A percentile compares a stretch with the other conserved stretches of the same genome.
Evolutionary conservation across 805 yeast species (phyloP).

Genomic region (Barnettozyma salicaria): DNA sequence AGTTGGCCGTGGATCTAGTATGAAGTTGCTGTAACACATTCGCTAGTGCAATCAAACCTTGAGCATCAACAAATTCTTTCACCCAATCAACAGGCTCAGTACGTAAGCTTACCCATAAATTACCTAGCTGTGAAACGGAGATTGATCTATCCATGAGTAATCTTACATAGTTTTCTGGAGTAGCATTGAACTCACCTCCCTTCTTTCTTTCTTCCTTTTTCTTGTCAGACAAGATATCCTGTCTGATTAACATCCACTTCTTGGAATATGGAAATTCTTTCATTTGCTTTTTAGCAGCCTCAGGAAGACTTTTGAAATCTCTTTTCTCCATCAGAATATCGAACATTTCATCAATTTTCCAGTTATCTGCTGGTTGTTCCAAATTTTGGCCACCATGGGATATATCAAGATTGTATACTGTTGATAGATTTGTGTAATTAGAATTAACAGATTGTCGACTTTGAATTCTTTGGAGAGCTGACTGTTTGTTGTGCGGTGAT

Average conservation of each 20-base stretch:
- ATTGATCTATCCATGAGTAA: constrained; percentile 65
- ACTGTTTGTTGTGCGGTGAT: constrained; percentile 19
- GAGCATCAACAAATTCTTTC: constrained; percentile 61
- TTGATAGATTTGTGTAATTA: constrained; percentile 6
- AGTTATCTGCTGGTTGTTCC: constrained; percentile 62
- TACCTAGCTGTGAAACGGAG: constrained; percentile 64
- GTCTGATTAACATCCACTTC: constrained; percentile 88
- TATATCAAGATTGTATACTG: constrained; percentile 7
- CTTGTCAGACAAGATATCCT: constrained; percentile 74
- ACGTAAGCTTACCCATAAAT: constrained; percentile 84
- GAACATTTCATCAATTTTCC: constrained; percentile 68
- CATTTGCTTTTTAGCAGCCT: constrained; percentile 72
- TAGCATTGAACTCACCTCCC: constrained; percentile 21
- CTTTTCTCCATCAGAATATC: constrained; percentile 76
- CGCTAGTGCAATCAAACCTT: constrained; percentile 76
- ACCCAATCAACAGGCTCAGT: constrained; percentile 90
- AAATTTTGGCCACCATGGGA: constrained; percentile 25
- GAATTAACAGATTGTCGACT: constrained; percentile 17
- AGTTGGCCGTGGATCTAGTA: constrained; percentile 24
- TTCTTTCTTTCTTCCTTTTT: constrained; percentile 43
- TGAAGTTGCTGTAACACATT: constrained; percentile 53
- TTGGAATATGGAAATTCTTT: constrained; percentile 65
- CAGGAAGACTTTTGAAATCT: constrained; percentile 66
- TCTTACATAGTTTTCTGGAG: constrained; percentile 75
- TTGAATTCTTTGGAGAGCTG: constrained; percentile 21